Percentiles rank a stretch among this genome's conserved stretches.
These are phyloP conservation scores for Aspergillus brunneoviolaceus DNA, from an alignment of 2,329 filamentous ascomycete genomes.

Conservation along the genomic window DNA sequence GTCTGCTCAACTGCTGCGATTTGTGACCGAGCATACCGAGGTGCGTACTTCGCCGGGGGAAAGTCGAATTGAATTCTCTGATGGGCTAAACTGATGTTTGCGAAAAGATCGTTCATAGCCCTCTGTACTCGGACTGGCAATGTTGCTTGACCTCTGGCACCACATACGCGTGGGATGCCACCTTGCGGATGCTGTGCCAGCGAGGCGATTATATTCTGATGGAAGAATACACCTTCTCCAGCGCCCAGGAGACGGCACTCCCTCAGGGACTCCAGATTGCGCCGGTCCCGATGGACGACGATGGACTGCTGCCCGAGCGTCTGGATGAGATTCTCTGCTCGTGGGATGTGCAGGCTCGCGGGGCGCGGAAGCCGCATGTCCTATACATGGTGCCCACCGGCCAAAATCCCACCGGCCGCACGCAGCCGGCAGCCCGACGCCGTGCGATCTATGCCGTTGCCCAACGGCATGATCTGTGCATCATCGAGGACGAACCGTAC, in stretches of 20 bases:
- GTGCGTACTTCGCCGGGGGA: too few species aligned
- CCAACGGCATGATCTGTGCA: slow-evolving; percentile 79
- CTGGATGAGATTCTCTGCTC: slow-evolving; percentile 63
- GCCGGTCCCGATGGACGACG: slow-evolving; percentile 63
- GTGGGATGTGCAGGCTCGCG: slow-evolving; percentile 65
- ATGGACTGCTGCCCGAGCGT: slow-evolving; percentile 62
- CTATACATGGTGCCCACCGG: slow-evolving; percentile 75
- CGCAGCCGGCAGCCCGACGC: slow-evolving; percentile 67
- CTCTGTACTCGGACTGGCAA: slow-evolving; percentile 94
- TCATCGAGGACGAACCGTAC: slow-evolving; percentile 92
- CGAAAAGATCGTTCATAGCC: too few species aligned
- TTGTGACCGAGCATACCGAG: too few species aligned
- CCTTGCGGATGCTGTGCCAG: slow-evolving; percentile 75
- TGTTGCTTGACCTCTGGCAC: slow-evolving; percentile 80
- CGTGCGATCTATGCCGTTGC: slow-evolving; percentile 73
- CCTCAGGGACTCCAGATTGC: slow-evolving; percentile 62
- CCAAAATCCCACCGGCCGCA: slow-evolving; percentile 88
- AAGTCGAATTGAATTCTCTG: too few species aligned
- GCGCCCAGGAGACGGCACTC: slow-evolving; percentile 65
- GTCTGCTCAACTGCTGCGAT: too few species aligned
- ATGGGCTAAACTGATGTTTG: too few species aligned
- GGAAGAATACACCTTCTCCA: slow-evolving; percentile 89
- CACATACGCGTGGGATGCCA: slow-evolving; percentile 81
- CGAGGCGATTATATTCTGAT: slow-evolving; percentile 76
- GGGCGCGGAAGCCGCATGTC: slow-evolving; percentile 63